phyloP scores from a whole-genome alignment of 306 rosid genomes.

The Cicer arietinum region DNA sequence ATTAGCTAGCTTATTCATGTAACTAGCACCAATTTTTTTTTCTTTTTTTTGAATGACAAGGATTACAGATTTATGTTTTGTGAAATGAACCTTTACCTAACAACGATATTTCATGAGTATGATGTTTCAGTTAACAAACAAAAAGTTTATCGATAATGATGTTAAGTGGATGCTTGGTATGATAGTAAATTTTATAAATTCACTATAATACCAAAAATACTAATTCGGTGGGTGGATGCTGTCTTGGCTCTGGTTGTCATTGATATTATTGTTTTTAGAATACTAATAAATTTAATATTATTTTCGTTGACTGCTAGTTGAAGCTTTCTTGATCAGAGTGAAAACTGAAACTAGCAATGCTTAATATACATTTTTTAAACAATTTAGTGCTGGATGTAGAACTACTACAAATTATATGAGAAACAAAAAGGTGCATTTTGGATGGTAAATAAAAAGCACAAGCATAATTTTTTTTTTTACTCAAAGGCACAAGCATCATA shows the following conservation, averaged over 20 bases:
- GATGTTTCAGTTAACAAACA: slow-evolving; percentile 34
- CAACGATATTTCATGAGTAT: slow-evolving; percentile 18
- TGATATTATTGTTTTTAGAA: neutral
- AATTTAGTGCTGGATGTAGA: neutral
- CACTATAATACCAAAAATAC: no score
- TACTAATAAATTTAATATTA: neutral
- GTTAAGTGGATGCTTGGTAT: no score
- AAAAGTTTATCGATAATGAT: neutral
- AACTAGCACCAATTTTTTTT: slow-evolving; percentile 27
- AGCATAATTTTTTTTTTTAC: neutral
- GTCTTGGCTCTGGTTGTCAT: slow-evolving; percentile 15
- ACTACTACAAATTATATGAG: neutral
- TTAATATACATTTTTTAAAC: neutral
- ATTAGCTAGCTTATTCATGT: slow-evolving; percentile 51
- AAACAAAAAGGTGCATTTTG: neutral
- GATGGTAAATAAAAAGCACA: slow-evolving; percentile 21
- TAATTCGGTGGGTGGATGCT: slow-evolving; percentile 23
- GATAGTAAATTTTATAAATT: no score
- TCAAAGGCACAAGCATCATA: slow-evolving; percentile 11
- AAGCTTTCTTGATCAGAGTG: slow-evolving; percentile 30
- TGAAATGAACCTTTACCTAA: slow-evolving; percentile 38
- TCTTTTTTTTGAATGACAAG: slow-evolving; percentile 4
- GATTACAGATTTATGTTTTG: slow-evolving; percentile 30
- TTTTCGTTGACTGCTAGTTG: slow-evolving; percentile 17
- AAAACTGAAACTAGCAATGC: neutral